These are phyloP conservation scores for Sporothrix brunneoviolacea DNA, from an alignment of 2,329 filamentous ascomycete species.

Conservation along the genomic window DNA sequence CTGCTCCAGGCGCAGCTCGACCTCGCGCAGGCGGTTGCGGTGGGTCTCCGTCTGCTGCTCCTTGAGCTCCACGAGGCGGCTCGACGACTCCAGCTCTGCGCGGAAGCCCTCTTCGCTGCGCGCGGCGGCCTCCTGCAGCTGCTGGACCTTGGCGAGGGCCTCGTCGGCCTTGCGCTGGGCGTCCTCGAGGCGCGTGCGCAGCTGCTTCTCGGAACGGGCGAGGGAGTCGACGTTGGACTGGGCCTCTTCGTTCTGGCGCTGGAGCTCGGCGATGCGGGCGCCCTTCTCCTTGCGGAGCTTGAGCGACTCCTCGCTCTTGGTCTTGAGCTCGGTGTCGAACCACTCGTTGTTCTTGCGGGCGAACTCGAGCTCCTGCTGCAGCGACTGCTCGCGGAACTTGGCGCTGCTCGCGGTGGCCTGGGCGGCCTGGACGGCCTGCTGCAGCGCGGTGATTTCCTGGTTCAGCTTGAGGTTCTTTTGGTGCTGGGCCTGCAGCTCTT, in stretches of 20 bases:
- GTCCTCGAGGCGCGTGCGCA: slow-evolving; percentile 75
- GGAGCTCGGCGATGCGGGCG: slow-evolving; percentile 77
- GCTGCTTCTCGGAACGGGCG: slow-evolving; percentile 69
- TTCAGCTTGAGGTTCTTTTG: slow-evolving; percentile 78
- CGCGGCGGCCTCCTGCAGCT: slow-evolving; percentile 75
- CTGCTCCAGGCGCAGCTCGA: slow-evolving; percentile 57
- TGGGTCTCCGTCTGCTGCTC: slow-evolving; percentile 69
- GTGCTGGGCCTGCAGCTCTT: slow-evolving; percentile 83
- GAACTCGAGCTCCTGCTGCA: slow-evolving; percentile 85
- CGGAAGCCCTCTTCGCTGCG: slow-evolving; percentile 80
- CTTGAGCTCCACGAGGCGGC: slow-evolving; percentile 75
- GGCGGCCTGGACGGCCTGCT: slow-evolving; percentile 76
- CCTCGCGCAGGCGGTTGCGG: slow-evolving; percentile 61
- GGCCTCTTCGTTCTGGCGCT: slow-evolving; percentile 82
- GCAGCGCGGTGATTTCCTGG: slow-evolving; percentile 72
- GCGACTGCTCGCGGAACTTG: slow-evolving; percentile 82
- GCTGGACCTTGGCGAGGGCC: slow-evolving; percentile 71
- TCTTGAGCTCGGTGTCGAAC: slow-evolving; percentile 86
- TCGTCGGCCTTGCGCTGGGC: slow-evolving; percentile 84
- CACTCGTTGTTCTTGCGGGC: slow-evolving; percentile 88
- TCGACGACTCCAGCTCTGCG: slow-evolving; percentile 75
- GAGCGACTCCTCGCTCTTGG: slow-evolving; percentile 76
- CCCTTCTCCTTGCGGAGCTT: slow-evolving; percentile 95
- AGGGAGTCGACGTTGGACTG: slow-evolving; percentile 69
- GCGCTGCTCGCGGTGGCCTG: slow-evolving; percentile 73